A percentile compares a stretch with the other conserved stretches of the same genome.
These are phyloP conservation scores for Lagenidium giganteum DNA, from an alignment of 352 stramenopile genomes.

Conservation along the genomic window DNA sequence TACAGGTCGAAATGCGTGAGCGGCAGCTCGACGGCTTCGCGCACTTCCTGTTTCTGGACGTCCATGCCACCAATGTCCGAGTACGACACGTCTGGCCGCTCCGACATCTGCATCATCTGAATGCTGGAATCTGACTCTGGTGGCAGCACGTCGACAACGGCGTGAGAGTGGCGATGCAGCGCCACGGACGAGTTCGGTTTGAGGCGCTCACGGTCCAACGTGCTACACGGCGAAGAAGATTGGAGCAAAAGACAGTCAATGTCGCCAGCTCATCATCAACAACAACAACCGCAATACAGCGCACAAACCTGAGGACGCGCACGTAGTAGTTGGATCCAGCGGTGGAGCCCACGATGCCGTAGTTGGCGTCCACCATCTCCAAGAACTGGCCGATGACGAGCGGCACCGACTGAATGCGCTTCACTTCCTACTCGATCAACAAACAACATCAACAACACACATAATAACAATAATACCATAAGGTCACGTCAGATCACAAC, in stretches of 20 bases:
- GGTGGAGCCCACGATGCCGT: slow-evolving; percentile 96
- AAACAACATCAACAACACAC: no score
- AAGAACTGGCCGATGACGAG: slow-evolving; percentile 99
- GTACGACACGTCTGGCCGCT: slow-evolving; percentile 94
- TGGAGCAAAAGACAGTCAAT: no score
- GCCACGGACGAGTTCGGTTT: slow-evolving; percentile 98
- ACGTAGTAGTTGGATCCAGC: slow-evolving; percentile 99
- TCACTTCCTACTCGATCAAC: no score
- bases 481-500: no score
- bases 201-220: slow-evolving; percentile 96
- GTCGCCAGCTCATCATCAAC: no score
- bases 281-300: no score
- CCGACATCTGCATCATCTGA: slow-evolving; percentile 96
- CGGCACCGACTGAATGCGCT: slow-evolving; percentile 97
- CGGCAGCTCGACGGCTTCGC: slow-evolving; percentile 98
- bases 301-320: no score
- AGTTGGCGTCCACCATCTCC: slow-evolving; percentile 99
- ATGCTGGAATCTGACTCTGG: slow-evolving; percentile 98
- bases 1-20: slow-evolving; percentile 99
- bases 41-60: slow-evolving; percentile 97
- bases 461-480: no score
- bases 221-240: no score
- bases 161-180: slow-evolving; percentile 96
- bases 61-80: slow-evolving; percentile 98
- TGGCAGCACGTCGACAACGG: slow-evolving; percentile 97